These are phyloP conservation scores for Zizania palustris DNA, from an alignment of 202 grass and related monocot genomes.

Conservation along the genomic window DNA sequence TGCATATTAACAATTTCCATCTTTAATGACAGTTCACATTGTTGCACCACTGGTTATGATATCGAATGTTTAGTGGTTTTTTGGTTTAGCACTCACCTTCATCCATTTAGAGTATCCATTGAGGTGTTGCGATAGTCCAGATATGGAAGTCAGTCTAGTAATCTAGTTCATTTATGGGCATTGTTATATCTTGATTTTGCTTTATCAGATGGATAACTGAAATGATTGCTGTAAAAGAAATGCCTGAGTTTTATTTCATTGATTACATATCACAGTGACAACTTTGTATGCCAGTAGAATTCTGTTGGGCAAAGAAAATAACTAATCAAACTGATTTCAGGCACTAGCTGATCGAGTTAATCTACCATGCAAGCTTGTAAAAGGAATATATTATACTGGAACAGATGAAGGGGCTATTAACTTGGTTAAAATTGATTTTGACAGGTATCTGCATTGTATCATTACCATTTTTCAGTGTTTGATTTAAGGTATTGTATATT, in stretches of 20 bases:
- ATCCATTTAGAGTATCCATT: not conserved
- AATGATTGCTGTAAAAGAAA: slow-evolving; percentile 17
- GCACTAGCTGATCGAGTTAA: slow-evolving; percentile 90
- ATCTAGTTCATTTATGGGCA: not conserved
- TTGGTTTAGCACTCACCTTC: slow-evolving; percentile 13
- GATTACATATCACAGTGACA: slow-evolving; percentile 1
- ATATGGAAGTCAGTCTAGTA: not conserved
- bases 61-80: slow-evolving; percentile 8
- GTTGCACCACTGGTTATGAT: not conserved
- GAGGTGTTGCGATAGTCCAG: not conserved
- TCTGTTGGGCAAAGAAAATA: slow-evolving; percentile 11
- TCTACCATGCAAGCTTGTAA: slow-evolving; percentile 95
- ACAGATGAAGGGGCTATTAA: slow-evolving; percentile 97
- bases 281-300: not conserved
- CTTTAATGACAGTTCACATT: not conserved
- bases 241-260: slow-evolving; percentile 2
- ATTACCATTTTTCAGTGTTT: slow-evolving; percentile 34
- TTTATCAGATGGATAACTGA: slow-evolving; percentile 5
- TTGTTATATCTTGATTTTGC: not conserved
- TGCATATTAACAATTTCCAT: slow-evolving; percentile 11
- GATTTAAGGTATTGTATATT: slow-evolving; percentile 26
- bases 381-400: slow-evolving; percentile 90
- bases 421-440: slow-evolving; percentile 92
- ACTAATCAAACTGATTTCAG: slow-evolving; percentile 56
- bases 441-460: slow-evolving; percentile 56